Percentiles rank a stretch among this genome's conserved stretches.
Evolutionary conservation across 164 flowering plant species (phyloP).

Genomic region (Sextonia rubra): DNA sequence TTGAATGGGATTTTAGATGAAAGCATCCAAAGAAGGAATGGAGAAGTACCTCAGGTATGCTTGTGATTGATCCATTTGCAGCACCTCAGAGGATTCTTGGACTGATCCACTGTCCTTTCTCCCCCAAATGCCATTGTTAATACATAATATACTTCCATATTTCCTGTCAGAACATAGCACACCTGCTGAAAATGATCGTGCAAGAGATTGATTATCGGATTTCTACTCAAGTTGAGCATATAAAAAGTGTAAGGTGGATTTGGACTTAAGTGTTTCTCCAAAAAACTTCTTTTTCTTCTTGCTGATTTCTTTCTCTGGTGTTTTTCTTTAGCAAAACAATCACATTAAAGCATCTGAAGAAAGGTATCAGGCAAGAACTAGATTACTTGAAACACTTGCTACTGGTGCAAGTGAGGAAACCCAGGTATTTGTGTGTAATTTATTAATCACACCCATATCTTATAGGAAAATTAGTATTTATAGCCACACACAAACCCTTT

Average conservation of each 20-base stretch:
- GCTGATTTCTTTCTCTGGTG: constrained; percentile 11
- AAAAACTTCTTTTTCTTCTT: not conserved
- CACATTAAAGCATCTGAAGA: constrained; percentile 69
- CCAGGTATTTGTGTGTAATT: constrained; percentile 44
- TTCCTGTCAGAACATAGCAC: constrained; percentile 54
- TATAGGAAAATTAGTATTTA: not conserved
- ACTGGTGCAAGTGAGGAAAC: constrained; percentile 70
- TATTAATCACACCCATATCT: not conserved
- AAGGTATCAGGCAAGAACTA: constrained; percentile 56
- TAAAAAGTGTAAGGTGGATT: constrained; percentile 49
- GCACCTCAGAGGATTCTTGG: constrained; percentile 10
- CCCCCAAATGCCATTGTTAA: not conserved
- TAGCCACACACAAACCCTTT: not conserved
- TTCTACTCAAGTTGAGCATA: constrained; percentile 62
- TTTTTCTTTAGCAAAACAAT: constrained; percentile 66
- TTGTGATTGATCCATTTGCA: too few species aligned
- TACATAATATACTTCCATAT: not conserved
- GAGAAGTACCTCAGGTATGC: constrained; percentile 75
- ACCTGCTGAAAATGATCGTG: constrained; percentile 54
- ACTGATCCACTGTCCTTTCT: not conserved
- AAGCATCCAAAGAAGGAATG: constrained; percentile 64
- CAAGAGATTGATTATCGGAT: constrained; percentile 71
- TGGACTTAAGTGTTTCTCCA: not conserved
- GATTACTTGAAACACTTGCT: constrained; percentile 79
- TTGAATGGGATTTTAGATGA: constrained; percentile 62